These are phyloP conservation scores for Suillus ampliporus DNA, from an alignment of 768 basidiomycete genomes.

Conservation along the genomic window DNA sequence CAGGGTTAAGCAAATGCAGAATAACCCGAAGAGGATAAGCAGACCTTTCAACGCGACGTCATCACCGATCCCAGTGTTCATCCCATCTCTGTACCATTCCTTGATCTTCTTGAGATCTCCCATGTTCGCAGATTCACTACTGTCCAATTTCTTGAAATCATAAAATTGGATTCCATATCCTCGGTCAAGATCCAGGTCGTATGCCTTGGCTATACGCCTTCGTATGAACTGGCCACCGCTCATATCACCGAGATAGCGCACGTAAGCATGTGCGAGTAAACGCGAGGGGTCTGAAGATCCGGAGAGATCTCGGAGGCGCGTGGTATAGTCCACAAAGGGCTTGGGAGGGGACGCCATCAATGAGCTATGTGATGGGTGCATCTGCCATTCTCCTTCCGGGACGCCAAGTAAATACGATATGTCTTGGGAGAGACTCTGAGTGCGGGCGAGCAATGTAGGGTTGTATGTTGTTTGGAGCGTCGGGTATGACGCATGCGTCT, in stretches of 20 bases:
- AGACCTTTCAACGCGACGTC: slow-evolving; percentile 37
- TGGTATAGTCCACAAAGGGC: slow-evolving; percentile 56
- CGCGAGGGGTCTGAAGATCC: slow-evolving; percentile 47
- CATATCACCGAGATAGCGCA: slow-evolving; percentile 83
- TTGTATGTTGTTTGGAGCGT: slow-evolving; percentile 73
- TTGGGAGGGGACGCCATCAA: slow-evolving; percentile 53
- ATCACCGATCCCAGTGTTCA: slow-evolving; percentile 43
- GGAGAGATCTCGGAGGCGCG: slow-evolving; percentile 56
- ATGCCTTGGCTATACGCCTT: slow-evolving; percentile 66
- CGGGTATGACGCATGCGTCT: slow-evolving; percentile 64
- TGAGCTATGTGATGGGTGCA: slow-evolving; percentile 56
- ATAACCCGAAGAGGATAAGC: too few species aligned
- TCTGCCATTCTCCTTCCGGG: slow-evolving; percentile 56
- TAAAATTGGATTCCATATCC: slow-evolving; percentile 70
- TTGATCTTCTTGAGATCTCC: slow-evolving; percentile 77
- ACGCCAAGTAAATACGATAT: slow-evolving; percentile 65
- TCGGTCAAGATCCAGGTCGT: slow-evolving; percentile 57
- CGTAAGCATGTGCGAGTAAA: slow-evolving; percentile 80
- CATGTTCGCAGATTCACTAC: slow-evolving; percentile 49
- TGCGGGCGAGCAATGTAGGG: slow-evolving; percentile 69
- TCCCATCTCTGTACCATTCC: slow-evolving; percentile 54
- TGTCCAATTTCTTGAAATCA: slow-evolving; percentile 63
- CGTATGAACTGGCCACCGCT: slow-evolving; percentile 79
- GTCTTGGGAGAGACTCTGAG: slow-evolving; percentile 64
- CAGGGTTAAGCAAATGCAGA: neutral